These are phyloP conservation scores for Saccharomycopsis selenospora DNA, from an alignment of 805 yeast species.

Conservation along the genomic window DNA sequence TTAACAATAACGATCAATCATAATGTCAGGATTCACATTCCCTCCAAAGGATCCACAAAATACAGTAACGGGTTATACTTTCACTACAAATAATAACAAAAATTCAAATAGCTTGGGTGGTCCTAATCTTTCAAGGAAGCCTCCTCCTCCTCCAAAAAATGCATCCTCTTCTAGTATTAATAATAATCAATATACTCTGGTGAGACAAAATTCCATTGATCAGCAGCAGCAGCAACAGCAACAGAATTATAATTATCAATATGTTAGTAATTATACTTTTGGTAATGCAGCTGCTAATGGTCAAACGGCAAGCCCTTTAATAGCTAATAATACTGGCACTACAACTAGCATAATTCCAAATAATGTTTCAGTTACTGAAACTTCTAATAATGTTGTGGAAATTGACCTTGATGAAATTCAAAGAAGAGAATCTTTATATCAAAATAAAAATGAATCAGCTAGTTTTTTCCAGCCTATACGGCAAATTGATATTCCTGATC, in stretches of 20 bases:
- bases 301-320: background rate
- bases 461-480: background rate
- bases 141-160: no score
- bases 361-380: constrained; percentile 6
- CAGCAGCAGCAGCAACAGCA: background rate
- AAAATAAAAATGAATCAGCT: background rate
- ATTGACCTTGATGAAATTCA: constrained; percentile 20
- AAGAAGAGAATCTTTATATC: constrained; percentile 3
- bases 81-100: no score
- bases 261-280: background rate
- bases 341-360: background rate
- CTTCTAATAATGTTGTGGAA: background rate
- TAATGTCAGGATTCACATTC: constrained; percentile 11
- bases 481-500: background rate
- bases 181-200: no score
- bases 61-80: no score
- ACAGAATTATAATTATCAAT: background rate
- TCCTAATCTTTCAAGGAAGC: no score
- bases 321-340: background rate
- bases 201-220: no score
- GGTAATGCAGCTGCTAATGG: background rate
- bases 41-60: no score
- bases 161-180: no score
- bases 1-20: no score
- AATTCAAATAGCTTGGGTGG: no score